Conservation (phyloP, 1,284 basidiomycete genomes). For the Apiotrichum laibachii region DNA sequence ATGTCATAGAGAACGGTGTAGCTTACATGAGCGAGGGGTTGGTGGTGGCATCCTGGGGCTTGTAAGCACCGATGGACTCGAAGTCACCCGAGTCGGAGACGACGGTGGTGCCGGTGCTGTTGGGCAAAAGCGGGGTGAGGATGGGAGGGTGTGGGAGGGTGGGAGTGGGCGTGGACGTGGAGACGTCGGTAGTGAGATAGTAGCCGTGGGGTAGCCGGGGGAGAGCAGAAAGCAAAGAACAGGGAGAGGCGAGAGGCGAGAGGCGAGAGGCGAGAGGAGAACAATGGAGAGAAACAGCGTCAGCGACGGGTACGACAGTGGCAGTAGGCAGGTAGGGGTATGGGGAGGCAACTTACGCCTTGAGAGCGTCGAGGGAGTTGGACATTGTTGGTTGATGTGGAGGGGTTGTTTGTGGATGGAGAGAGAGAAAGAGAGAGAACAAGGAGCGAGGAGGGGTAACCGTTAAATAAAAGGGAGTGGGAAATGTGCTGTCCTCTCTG, state of each 20-base stretch:
- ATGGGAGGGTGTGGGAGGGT: not conserved
- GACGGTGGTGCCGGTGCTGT: constrained; percentile 78
- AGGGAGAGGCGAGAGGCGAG: not conserved
- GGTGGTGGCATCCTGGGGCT: constrained; percentile 90
- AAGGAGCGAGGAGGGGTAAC: too few relatives aligned
- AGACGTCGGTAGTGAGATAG: not conserved
- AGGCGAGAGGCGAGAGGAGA: not conserved
- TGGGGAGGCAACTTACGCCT: constrained; percentile 18
- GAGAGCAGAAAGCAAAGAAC: constrained; percentile 1
- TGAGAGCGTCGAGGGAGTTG: constrained; percentile 27
- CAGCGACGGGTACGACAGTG: not conserved
- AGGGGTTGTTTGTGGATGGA: not conserved
- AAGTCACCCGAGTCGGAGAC: constrained; percentile 83
- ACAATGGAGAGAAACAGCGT: not conserved
- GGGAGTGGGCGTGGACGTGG: too few relatives aligned
- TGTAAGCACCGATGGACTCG: constrained; percentile 75
- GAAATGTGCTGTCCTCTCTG: too few relatives aligned
- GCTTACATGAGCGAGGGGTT: constrained; percentile 72
- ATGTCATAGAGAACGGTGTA: too few relatives aligned
- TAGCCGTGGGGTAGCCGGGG: not conserved
- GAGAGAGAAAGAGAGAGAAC: not conserved
- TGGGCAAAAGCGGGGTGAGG: not conserved
- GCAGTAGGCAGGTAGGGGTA: too few relatives aligned
- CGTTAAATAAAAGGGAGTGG: too few relatives aligned
- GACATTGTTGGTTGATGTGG: constrained; percentile 12